These are phyloP conservation scores for Globisporangium irregulare DNA, from an alignment of 352 stramenopile genomes.

Conservation along the genomic window DNA sequence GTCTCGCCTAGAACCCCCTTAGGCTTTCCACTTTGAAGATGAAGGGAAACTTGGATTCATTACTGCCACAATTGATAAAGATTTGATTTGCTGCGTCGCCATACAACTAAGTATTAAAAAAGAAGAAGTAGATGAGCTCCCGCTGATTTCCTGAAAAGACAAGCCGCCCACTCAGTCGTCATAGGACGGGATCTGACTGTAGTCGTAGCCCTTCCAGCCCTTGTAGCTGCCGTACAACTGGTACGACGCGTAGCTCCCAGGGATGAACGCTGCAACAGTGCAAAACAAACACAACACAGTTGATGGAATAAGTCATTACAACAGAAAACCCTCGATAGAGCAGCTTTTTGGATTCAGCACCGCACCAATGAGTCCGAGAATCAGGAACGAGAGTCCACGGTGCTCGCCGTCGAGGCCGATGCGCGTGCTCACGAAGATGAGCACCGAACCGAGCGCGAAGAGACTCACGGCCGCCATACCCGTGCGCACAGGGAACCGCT, in stretches of 20 bases:
- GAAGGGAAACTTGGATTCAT: not conserved
- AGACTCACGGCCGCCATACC: constrained; percentile 66
- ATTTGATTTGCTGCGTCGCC: not conserved
- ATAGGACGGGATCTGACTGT: constrained; percentile 82
- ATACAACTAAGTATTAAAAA: not conserved
- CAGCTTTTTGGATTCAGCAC: not conserved
- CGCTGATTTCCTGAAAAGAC: not conserved
- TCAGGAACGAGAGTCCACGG: constrained; percentile 71
- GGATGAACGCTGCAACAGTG: constrained; percentile 66
- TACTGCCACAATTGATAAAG: not conserved
- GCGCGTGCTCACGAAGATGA: constrained; percentile 75
- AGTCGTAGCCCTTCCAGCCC: constrained; percentile 83
- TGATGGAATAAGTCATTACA: not conserved
- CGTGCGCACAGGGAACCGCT: constrained; percentile 71
- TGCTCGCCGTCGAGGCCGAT: constrained; percentile 75
- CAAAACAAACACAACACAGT: not conserved
- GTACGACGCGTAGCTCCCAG: constrained; percentile 72
- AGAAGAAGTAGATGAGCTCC: not conserved
- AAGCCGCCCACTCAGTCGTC: constrained; percentile 45
- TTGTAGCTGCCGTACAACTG: constrained; percentile 83
- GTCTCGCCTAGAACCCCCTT: constrained; percentile 1
- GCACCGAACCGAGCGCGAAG: constrained; percentile 64
- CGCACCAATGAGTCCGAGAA: constrained; percentile 76
- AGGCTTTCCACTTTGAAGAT: not conserved
- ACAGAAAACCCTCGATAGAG: not conserved